phyloP scores from a whole-genome alignment of 345 rosid species.

The Erodium maritimum region DNA sequence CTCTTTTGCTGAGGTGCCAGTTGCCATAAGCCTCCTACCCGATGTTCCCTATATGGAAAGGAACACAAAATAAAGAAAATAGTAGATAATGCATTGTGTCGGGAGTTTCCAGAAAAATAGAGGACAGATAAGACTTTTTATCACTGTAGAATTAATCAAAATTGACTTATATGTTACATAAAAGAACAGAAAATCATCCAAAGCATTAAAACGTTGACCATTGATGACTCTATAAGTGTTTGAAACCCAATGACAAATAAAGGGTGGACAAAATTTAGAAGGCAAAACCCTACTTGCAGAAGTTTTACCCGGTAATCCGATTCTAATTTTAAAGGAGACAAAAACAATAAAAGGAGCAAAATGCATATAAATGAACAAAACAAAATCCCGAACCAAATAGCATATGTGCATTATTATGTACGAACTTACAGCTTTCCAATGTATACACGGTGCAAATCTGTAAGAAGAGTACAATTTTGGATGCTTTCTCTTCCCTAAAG shows the following conservation, averaged over 20 bases:
- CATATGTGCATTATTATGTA: not conserved
- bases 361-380: not conserved
- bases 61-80: not conserved
- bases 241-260: too few relatives aligned
- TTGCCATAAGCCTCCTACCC: slow-evolving; percentile 32
- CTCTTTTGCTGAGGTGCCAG: slow-evolving; percentile 21
- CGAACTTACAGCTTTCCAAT: not conserved
- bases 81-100: not conserved
- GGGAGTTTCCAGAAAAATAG: slow-evolving; percentile 3
- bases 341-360: too few relatives aligned
- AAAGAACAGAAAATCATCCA: not conserved
- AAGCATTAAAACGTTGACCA: too few relatives aligned
- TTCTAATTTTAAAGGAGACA: too few relatives aligned
- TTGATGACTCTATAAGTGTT: too few relatives aligned
- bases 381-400: not conserved
- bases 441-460: not conserved
- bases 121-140: not conserved
- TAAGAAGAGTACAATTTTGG: slow-evolving; percentile 28
- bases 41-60: slow-evolving; percentile 19
- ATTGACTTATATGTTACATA: not conserved
- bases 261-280: too few relatives aligned
- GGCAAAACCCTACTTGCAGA: too few relatives aligned
- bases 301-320: too few relatives aligned
- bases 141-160: not conserved
- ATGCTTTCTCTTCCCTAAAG: slow-evolving; percentile 39